These are phyloP conservation scores for Pugionium dolabratum DNA, from an alignment of 345 rosid species.

Conservation along the genomic window DNA sequence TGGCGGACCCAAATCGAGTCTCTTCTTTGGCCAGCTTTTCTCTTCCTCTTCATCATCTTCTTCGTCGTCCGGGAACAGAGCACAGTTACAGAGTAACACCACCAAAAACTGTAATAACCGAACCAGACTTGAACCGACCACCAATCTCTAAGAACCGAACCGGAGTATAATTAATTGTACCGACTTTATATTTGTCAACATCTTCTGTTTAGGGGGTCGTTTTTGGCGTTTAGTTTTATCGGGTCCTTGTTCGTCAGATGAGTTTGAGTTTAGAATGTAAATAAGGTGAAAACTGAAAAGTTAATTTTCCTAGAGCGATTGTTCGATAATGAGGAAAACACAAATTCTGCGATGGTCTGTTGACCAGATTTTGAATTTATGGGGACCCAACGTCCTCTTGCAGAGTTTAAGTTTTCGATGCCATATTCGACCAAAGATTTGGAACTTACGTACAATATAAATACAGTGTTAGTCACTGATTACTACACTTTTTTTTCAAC, in stretches of 20 bases:
- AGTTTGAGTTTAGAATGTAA: conserved; percentile 29
- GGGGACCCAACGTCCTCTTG: too few species aligned
- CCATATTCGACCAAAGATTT: too few species aligned
- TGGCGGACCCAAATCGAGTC: conserved; percentile 40
- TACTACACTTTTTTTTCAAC: too few species aligned
- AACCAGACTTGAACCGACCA: conserved; percentile 39
- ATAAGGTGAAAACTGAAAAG: conserved; percentile 12
- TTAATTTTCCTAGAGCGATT: too few species aligned
- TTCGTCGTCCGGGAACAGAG: conserved; percentile 22
- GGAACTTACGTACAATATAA: too few species aligned
- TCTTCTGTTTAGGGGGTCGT: not conserved
- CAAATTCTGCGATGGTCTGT: too few species aligned
- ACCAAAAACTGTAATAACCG: conserved; percentile 42
- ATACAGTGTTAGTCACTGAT: too few species aligned
- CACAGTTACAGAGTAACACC: conserved; percentile 38
- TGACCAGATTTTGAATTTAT: too few species aligned
- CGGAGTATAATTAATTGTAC: not conserved
- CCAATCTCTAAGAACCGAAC: conserved; percentile 11
- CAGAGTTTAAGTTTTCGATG: too few species aligned
- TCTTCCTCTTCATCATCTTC: conserved; percentile 51
- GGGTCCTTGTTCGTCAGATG: conserved; percentile 1
- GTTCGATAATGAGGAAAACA: too few species aligned
- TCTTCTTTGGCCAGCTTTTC: conserved; percentile 60
- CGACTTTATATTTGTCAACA: conserved; percentile 3
- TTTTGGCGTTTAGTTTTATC: not conserved